A percentile compares a stretch with the other conserved stretches of the same genome.
Evolutionary conservation across 345 rosid genomes (phyloP).

Genomic region (Psidium friedrichsthalianum): DNA sequence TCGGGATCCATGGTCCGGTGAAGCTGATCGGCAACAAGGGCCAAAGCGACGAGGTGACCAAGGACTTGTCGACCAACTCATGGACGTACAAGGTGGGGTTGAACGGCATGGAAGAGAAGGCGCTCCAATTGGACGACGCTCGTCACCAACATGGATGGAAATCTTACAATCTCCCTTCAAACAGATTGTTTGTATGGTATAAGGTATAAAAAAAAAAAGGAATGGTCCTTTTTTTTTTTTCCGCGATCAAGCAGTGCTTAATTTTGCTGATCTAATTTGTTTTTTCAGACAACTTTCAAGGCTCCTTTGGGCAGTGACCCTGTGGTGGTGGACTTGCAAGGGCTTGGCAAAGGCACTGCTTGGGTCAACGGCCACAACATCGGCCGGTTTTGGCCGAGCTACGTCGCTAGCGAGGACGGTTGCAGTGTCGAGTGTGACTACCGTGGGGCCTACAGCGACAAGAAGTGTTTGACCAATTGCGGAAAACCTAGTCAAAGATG

Average conservation of each 20-base stretch:
- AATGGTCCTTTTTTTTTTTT: neutral
- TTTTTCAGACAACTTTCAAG: slow-evolving; percentile 31
- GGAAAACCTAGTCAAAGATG: slow-evolving; percentile 52
- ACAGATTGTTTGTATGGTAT: slow-evolving; percentile 43
- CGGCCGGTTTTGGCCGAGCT: slow-evolving; percentile 63
- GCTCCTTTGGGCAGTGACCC: slow-evolving; percentile 50
- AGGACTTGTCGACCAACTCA: slow-evolving; percentile 16
- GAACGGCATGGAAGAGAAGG: slow-evolving; percentile 17
- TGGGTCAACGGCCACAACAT: slow-evolving; percentile 68
- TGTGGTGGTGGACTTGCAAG: slow-evolving; percentile 53
- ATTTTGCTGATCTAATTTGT: neutral
- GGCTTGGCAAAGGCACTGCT: slow-evolving; percentile 62
- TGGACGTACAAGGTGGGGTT: slow-evolving; percentile 58
- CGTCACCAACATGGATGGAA: slow-evolving; percentile 9
- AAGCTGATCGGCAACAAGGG: slow-evolving; percentile 8
- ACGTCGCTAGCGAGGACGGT: slow-evolving; percentile 14
- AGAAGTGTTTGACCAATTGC: slow-evolving; percentile 31
- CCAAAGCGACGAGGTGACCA: neutral
- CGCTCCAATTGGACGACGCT: slow-evolving; percentile 1
- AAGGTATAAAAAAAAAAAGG: slow-evolving; percentile 21
- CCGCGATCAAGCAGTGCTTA: too few relatives aligned
- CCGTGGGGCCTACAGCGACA: slow-evolving; percentile 20
- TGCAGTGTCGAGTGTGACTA: slow-evolving; percentile 38
- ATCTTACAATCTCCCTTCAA: slow-evolving; percentile 11
- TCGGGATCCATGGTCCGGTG: slow-evolving; percentile 26